These are phyloP conservation scores for Erodium texanum DNA, from an alignment of 441 rosid genomes.

Conservation along the genomic window DNA sequence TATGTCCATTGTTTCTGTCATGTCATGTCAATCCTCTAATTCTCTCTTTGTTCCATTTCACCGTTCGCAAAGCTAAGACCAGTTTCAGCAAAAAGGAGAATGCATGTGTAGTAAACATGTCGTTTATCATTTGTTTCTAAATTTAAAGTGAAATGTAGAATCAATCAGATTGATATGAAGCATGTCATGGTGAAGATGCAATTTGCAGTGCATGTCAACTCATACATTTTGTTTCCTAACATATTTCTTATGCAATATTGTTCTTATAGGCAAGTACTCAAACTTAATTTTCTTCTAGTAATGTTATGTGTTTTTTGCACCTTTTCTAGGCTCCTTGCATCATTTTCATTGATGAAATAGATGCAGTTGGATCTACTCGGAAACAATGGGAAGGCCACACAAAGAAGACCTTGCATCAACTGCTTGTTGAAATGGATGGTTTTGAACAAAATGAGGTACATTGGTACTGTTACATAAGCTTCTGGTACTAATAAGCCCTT, in stretches of 20 bases:
- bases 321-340: slow-evolving; percentile 83
- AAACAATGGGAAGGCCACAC: slow-evolving; percentile 99
- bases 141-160: too few species aligned
- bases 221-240: not conserved
- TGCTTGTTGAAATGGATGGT: slow-evolving; percentile 99
- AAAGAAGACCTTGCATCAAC: slow-evolving; percentile 94
- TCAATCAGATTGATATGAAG: too few species aligned
- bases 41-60: not conserved
- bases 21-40: not conserved
- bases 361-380: slow-evolving; percentile 94
- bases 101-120: not conserved
- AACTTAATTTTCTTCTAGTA: too few species aligned
- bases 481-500: slow-evolving; percentile 5
- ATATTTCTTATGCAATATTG: not conserved
- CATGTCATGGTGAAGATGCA: too few species aligned
- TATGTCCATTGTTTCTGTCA: not conserved
- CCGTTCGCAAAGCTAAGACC: not conserved
- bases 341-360: slow-evolving; percentile 93
- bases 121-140: not conserved
- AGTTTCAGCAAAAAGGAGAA: not conserved
- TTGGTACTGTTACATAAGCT: slow-evolving; percentile 8
- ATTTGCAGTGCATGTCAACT: not conserved
- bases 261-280: not conserved
- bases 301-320: slow-evolving; percentile 10
- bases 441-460: slow-evolving; percentile 94